A percentile compares a stretch with the other conserved stretches of the same genome.
These are phyloP conservation scores for Serendipita sp. DNA, from an alignment of 1,284 basidiomycete genomes.

Conservation along the genomic window DNA sequence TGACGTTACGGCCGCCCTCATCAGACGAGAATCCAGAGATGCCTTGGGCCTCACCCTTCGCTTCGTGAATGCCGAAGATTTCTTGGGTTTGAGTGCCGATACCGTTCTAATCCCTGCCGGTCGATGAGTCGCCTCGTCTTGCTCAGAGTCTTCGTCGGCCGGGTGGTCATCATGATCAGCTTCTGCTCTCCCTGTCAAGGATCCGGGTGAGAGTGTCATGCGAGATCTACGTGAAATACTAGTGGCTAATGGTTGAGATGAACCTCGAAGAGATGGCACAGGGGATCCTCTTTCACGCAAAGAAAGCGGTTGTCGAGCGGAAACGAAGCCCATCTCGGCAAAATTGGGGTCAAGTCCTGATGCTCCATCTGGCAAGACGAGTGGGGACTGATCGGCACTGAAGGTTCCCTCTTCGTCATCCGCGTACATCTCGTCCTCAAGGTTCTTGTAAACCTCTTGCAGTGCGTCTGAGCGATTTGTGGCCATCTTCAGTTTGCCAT, in stretches of 20 bases:
- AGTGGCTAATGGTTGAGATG: no score
- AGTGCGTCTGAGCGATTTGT: conserved; percentile 59
- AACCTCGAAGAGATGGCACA: not conserved
- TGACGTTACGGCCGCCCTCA: not conserved
- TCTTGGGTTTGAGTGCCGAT: not conserved
- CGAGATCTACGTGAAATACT: no score
- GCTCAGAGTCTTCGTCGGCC: not conserved
- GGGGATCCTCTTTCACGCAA: not conserved
- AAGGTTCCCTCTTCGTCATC: conserved; percentile 21
- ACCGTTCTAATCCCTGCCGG: not conserved
- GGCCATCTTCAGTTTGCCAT: conserved; percentile 45
- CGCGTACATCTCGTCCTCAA: conserved; percentile 38
- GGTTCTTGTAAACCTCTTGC: conserved; percentile 52
- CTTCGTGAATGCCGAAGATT: not conserved
- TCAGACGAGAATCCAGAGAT: not conserved
- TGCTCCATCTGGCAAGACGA: conserved; percentile 8
- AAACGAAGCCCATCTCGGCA: conserved; percentile 12
- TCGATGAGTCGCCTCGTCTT: not conserved
- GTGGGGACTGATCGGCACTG: not conserved
- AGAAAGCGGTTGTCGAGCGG: not conserved
- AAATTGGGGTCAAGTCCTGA: conserved; percentile 24
- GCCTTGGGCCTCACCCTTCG: not conserved
- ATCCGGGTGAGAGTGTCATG: no score
- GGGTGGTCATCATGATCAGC: no score
- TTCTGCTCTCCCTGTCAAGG: no score